Conservation (phyloP, 352 stramenopile genomes). For the Globisporangium okanoganense region DNA sequence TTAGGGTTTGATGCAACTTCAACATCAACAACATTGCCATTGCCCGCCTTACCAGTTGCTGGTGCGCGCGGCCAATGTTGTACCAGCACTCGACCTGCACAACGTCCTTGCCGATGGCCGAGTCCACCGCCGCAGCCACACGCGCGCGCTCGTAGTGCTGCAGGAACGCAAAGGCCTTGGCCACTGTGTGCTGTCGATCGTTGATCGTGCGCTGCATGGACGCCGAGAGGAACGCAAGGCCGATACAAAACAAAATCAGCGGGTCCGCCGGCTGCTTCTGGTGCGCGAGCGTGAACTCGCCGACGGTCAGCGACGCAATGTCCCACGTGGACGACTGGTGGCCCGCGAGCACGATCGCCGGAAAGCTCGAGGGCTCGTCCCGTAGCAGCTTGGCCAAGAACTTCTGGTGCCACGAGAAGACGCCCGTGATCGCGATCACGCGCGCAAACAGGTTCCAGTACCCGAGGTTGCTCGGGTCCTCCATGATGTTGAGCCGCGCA, state of each 20-base stretch:
- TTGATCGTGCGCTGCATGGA: conserved; percentile 87
- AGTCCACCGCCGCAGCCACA: conserved; percentile 24
- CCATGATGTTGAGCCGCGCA: conserved; percentile 82
- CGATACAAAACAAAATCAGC: conserved; percentile 83
- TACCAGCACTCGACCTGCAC: conserved; percentile 81
- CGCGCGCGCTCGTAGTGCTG: conserved; percentile 76
- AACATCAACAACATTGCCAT: no score
- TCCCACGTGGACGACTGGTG: conserved; percentile 84
- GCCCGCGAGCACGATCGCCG: conserved; percentile 73
- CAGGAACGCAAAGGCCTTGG: conserved; percentile 83
- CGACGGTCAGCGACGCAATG: conserved; percentile 79
- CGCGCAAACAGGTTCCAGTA: conserved; percentile 86
- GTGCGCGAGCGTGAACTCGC: conserved; percentile 81
- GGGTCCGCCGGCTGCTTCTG: conserved; percentile 70
- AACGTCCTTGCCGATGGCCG: conserved; percentile 56
- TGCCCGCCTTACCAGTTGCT: conserved; percentile 83
- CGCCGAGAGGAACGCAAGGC: conserved; percentile 74
- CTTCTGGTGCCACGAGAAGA: conserved; percentile 88
- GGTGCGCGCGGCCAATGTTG: conserved; percentile 82
- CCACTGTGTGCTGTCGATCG: conserved; percentile 78
- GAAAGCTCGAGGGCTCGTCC: conserved; percentile 74
- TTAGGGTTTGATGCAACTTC: not conserved
- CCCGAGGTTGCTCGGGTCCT: conserved; percentile 72
- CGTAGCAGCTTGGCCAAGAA: conserved; percentile 79
- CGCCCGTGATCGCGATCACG: conserved; percentile 78